Percentiles rank a stretch among this genome's conserved stretches.
Evolutionary conservation across 257 asterid species (phyloP).

Genomic region (Solanum stenotomum): DNA sequence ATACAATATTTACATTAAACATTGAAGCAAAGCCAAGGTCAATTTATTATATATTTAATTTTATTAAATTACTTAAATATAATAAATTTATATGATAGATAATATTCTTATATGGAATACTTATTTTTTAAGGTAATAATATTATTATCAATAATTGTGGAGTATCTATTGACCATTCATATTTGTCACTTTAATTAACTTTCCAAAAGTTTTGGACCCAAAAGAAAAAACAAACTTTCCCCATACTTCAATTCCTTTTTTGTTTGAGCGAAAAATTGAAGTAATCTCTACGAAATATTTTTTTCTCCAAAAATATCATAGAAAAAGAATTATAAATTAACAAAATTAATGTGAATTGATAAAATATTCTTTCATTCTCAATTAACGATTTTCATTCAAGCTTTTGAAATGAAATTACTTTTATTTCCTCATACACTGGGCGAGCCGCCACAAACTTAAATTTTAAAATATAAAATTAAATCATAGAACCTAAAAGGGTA

Average conservation of each 20-base stretch:
- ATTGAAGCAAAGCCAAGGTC: not conserved
- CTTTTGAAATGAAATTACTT: not conserved
- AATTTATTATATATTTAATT: not conserved
- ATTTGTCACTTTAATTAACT: not conserved
- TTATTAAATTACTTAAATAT: not conserved
- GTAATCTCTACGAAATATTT: not conserved
- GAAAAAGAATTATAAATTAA: not conserved
- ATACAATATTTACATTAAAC: not conserved
- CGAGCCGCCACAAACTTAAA: not conserved
- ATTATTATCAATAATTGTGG: not conserved
- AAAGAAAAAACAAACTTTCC: not conserved
- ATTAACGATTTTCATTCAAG: not conserved
- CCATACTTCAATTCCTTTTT: not conserved
- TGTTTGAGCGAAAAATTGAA: not conserved
- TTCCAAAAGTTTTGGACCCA: not conserved
- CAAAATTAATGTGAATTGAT: fast-evolving
- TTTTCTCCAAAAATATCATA: not conserved
- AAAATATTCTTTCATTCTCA: not conserved
- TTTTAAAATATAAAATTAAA: not conserved
- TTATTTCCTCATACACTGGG: fast-evolving
- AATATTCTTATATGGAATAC: not conserved
- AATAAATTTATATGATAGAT: not conserved
- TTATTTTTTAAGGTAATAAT: not conserved
- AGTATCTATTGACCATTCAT: not conserved
- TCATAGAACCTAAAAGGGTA: not conserved